phyloP scores from a whole-genome alignment of 148 eudicot genomes.

The Rhododendron mucronatum region DNA sequence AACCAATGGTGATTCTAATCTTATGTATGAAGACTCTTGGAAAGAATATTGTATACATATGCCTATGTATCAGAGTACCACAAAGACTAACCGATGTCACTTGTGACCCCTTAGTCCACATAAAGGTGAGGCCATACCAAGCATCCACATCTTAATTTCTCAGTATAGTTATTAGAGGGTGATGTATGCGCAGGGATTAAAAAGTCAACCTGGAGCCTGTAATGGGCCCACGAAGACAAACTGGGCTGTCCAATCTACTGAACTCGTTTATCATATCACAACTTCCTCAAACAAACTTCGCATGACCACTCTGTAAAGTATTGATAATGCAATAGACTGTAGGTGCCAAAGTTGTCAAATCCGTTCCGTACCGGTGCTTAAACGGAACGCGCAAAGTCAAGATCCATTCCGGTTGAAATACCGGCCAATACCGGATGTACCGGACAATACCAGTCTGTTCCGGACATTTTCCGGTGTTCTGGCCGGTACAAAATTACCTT shows the following conservation, averaged over 20 bases:
- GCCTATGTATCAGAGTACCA: not conserved
- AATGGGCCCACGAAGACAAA: too few species aligned
- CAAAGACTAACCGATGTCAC: not conserved
- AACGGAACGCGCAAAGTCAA: too few species aligned
- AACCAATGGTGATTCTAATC: not conserved
- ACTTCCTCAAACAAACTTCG: not conserved
- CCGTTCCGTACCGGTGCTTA: too few species aligned
- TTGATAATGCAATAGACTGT: not conserved
- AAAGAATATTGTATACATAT: not conserved
- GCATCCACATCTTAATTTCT: not conserved
- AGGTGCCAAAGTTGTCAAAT: not conserved
- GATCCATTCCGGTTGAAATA: too few species aligned
- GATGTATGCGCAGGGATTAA: too few species aligned
- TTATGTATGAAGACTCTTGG: not conserved
- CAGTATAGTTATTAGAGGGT: not conserved
- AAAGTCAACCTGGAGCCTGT: not conserved
- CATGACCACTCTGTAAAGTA: not conserved
- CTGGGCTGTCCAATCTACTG: not conserved
- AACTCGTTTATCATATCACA: not conserved
- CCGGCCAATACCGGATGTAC: too few species aligned
- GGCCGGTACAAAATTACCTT: too few species aligned
- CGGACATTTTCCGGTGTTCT: too few species aligned
- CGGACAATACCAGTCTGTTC: too few species aligned
- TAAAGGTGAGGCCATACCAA: not conserved
- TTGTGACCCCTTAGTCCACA: not conserved